Base-by-base conservation (phyloP, 2,329 filamentous ascomycete species). In the Ceratocystiopsis sp. region DNA sequence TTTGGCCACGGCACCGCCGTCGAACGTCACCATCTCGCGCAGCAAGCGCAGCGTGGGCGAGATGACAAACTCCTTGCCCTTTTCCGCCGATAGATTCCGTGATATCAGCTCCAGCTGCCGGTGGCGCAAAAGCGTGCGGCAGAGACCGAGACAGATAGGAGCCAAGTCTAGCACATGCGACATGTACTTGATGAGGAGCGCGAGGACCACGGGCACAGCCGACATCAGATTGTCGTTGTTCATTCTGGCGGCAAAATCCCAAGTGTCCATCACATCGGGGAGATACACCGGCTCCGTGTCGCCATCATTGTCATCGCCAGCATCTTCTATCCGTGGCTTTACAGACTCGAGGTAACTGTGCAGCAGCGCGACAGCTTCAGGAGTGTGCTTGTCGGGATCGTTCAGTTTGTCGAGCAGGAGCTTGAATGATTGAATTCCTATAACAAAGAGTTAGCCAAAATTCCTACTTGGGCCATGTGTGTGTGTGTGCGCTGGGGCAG, bases 41-140 rank as follows among this genome's bases (percentile, higher is more conserved):
- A 98, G 69, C 42, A 98, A 64, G 45, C 89, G 78, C 46, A 98
- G 64, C 19, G 83, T 87, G 1, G 91, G 89, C 3, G 85, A 91
- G 47, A 95, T 87, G 46, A 96, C 66, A 59, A 84, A 85, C 35
- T 86, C 85, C 55, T 93, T 94, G 40, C 76, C 71, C 59, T 85
- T 87, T 19, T 83, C 79, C 0, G 84, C 76, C 4, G 83, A 80
- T 16, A 96, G 63, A 46, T 84, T 85, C 46, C 79, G 78, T 32
- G 84, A 78, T 19, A 96, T 63, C 3, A 93, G 71, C 52, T 87
- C 84, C 49, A 87, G 68, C 51, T 94, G 84, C 21, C 79, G 74
- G 49, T 81, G 81, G 53, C 86, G 81, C 25, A 98, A 63, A 37
- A 96, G 64, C 15, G 84, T 84, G 50, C 84, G 82, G 57, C 84